Percentiles rank a stretch among this genome's conserved stretches.
Evolutionary conservation across 2,329 filamentous ascomycete species (phyloP).

Genomic region (Beauveria brongniartii): DNA sequence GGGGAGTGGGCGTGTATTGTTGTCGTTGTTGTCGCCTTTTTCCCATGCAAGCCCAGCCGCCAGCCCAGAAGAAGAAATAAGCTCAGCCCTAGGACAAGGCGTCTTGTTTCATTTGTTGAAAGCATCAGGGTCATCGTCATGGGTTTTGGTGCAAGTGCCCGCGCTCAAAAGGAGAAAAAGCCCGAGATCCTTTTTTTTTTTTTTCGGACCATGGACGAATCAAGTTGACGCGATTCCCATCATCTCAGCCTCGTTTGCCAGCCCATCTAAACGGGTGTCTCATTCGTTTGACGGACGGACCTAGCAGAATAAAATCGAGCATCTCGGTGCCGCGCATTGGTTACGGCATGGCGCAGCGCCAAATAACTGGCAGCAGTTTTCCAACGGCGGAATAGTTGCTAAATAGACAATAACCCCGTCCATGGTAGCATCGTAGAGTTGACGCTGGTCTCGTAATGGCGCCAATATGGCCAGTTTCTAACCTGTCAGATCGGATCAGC

Average conservation of each 20-base stretch:
- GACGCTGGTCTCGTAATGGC: too few species aligned
- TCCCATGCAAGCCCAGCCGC: background rate
- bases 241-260: background rate
- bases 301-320: too few species aligned
- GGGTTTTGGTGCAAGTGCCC: background rate
- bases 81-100: constrained; percentile 7
- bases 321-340: too few species aligned
- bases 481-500: background rate
- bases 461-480: background rate
- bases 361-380: too few species aligned
- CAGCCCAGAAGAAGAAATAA: background rate
- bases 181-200: background rate
- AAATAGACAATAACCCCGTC: too few species aligned
- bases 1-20: background rate
- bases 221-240: background rate
- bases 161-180: background rate
- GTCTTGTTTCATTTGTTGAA: background rate
- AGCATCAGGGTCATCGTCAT: background rate
- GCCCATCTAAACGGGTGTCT: too few species aligned
- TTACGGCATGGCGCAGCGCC: too few species aligned
- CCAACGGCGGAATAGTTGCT: too few species aligned
- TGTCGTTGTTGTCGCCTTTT: background rate
- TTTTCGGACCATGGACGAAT: background rate
- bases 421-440: background rate
- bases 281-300: too few species aligned